phyloP scores from a whole-genome alignment of 1,284 basidiomycete species.

The Apiotrichum mycotoxinovorans region DNA sequence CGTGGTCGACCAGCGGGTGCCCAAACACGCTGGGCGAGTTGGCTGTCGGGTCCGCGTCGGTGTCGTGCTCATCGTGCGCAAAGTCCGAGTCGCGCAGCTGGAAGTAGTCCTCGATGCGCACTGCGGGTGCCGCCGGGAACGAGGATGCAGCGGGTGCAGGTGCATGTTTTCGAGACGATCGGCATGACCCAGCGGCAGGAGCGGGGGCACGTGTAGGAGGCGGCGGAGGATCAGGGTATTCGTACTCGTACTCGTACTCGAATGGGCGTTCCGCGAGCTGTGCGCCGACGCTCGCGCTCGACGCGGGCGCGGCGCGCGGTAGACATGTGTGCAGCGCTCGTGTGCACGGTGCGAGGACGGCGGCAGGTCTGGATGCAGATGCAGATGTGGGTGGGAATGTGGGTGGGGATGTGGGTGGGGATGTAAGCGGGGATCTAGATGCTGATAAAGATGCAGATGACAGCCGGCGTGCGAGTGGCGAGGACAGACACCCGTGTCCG shows the following conservation, averaged over 20 bases:
- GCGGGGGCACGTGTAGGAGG: background rate
- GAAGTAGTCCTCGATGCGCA: slow-evolving; percentile 6
- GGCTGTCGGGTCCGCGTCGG: background rate
- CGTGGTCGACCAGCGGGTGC: background rate
- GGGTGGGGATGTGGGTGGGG: background rate
- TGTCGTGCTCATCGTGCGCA: background rate
- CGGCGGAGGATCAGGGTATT: background rate
- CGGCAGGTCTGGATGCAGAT: too few species aligned
- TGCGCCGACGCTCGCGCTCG: background rate
- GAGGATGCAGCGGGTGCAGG: background rate
- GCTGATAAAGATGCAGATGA: background rate
- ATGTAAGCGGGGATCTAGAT: background rate
- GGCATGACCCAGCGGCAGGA: background rate
- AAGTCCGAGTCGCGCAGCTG: slow-evolving; percentile 5
- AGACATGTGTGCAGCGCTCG: background rate
- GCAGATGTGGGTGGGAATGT: background rate
- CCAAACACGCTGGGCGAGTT: background rate
- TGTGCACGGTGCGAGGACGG: too few species aligned
- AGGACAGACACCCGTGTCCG: too few species aligned
- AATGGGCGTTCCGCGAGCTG: background rate
- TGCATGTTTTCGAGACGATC: background rate
- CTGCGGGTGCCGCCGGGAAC: background rate
- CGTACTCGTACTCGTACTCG: slow-evolving; percentile 4
- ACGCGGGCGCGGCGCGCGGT: background rate
- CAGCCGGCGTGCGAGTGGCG: background rate